These are phyloP conservation scores for Albatrellus ellisii DNA, from an alignment of 768 basidiomycete species.

Conservation along the genomic window DNA sequence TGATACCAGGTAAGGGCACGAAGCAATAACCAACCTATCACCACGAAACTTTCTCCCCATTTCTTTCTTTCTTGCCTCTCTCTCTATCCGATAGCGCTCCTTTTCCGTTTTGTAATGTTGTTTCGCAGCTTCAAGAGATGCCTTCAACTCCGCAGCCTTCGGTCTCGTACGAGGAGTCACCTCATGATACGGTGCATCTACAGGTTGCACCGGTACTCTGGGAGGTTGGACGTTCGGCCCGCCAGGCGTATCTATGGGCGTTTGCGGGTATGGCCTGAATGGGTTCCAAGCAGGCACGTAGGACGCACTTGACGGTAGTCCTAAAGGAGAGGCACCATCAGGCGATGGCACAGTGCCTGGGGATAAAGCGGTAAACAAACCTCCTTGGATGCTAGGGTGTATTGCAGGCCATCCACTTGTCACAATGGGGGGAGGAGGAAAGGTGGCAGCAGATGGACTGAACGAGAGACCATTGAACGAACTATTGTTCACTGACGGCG, in stretches of 20 bases:
- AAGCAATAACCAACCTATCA: background rate
- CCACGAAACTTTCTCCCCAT: conserved; percentile 3
- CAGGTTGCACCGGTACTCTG: conserved; percentile 1
- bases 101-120: conserved; percentile 55
- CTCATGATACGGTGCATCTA: conserved; percentile 12
- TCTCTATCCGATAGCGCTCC: conserved; percentile 49
- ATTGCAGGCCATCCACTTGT: background rate
- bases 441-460: background rate
- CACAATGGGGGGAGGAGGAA: background rate
- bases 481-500: too few species aligned
- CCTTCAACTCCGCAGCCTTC: conserved; percentile 13
- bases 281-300: conserved; percentile 8
- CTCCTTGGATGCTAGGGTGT: background rate
- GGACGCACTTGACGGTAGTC: background rate
- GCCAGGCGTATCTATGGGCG: background rate
- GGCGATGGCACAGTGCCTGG: background rate
- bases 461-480: too few species aligned
- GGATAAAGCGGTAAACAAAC: background rate
- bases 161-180: conserved; percentile 6
- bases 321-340: background rate
- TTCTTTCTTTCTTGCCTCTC: conserved; percentile 20
- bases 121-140: conserved; percentile 49
- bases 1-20: background rate
- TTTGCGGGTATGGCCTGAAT: conserved; percentile 8
- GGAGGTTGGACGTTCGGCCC: background rate